A percentile compares a stretch with the other conserved stretches of the same genome.
phyloP scores from a whole-genome alignment of 176 grass and related monocot genomes.

The Panicum miliaceum region DNA sequence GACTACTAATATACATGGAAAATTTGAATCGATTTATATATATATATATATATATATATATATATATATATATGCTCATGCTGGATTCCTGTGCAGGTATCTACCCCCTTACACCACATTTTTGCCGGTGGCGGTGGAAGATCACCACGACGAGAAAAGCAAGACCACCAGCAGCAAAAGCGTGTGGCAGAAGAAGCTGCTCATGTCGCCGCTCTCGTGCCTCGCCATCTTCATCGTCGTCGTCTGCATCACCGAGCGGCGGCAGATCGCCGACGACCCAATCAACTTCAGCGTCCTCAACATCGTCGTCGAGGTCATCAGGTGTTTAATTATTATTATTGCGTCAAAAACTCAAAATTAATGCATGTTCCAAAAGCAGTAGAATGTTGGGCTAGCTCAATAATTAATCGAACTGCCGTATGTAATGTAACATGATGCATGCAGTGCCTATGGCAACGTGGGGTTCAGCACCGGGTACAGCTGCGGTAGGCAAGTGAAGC shows the following conservation, averaged over 20 bases:
- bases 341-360: too few species aligned
- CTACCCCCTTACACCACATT: slow-evolving; percentile 72
- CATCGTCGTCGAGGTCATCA: slow-evolving; percentile 68
- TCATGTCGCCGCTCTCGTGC: slow-evolving; percentile 63
- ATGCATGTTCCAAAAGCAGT: too few species aligned
- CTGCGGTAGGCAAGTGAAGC: slow-evolving; percentile 60
- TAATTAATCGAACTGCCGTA: too few species aligned
- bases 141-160: slow-evolving; percentile 18
- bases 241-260: slow-evolving; percentile 73
- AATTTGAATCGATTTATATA: background rate
- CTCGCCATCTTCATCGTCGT: slow-evolving; percentile 56
- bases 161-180: background rate
- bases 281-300: slow-evolving; percentile 72
- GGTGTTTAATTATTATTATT: slow-evolving; percentile 19
- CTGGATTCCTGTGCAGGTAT: slow-evolving; percentile 45
- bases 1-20: background rate
- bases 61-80: background rate
- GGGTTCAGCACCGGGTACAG: slow-evolving; percentile 88
- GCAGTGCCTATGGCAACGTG: slow-evolving; percentile 80
- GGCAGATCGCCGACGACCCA: slow-evolving; percentile 56
- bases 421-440: too few species aligned
- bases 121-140: slow-evolving; percentile 6
- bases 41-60: background rate
- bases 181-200: slow-evolving; percentile 44
- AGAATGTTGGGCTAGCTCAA: too few species aligned